Evolutionary conservation across 192 early-diverging fungal genomes (phyloP).

Genomic region (Phlyctochytrium bullatum): DNA sequence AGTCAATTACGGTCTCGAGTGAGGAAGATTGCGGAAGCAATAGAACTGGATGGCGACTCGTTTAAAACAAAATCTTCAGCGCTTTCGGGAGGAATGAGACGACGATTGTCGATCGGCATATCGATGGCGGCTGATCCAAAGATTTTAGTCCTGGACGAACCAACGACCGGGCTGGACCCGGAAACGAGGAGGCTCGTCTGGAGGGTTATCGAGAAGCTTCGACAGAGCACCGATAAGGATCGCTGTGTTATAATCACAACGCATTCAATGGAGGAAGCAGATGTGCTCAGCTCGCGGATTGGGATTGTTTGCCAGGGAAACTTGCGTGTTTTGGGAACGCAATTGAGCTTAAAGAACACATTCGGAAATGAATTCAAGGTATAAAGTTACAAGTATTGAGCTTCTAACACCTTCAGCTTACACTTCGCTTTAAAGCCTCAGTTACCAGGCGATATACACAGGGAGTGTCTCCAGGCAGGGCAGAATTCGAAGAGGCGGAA

Average conservation of each 20-base stretch:
- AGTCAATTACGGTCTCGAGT: slow-evolving; percentile 13
- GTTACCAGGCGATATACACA: too few relatives aligned
- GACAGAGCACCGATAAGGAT: slow-evolving; percentile 40
- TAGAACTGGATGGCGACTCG: slow-evolving; percentile 35
- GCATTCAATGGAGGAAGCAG: slow-evolving; percentile 73
- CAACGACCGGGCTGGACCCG: slow-evolving; percentile 44
- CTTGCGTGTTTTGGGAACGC: slow-evolving; percentile 25
- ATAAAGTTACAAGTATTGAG: too few relatives aligned
- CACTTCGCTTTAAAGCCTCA: too few relatives aligned
- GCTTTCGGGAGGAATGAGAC: slow-evolving; percentile 32
- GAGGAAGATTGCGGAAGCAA: slow-evolving; percentile 29
- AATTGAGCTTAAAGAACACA: slow-evolving; percentile 27
- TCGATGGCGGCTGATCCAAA: slow-evolving; percentile 22
- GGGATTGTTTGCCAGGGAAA: slow-evolving; percentile 36
- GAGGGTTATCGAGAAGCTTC: slow-evolving; percentile 47
- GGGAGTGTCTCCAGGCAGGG: too few relatives aligned
- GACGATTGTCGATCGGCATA: slow-evolving; percentile 34
- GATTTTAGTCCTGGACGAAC: slow-evolving; percentile 23
- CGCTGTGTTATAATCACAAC: slow-evolving; percentile 56
- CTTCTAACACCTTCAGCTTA: too few relatives aligned
- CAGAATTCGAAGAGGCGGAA: too few relatives aligned
- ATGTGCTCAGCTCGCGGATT: slow-evolving; percentile 39
- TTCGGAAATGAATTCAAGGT: slow-evolving; percentile 35
- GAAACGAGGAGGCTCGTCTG: slow-evolving; percentile 51
- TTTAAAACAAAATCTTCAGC: slow-evolving; percentile 23